Evolutionary conservation across 176 grass and related monocot species (phyloP), one percentile per base, ranked within the genome.

Genomic region (Guadua angustifolia): DNA sequence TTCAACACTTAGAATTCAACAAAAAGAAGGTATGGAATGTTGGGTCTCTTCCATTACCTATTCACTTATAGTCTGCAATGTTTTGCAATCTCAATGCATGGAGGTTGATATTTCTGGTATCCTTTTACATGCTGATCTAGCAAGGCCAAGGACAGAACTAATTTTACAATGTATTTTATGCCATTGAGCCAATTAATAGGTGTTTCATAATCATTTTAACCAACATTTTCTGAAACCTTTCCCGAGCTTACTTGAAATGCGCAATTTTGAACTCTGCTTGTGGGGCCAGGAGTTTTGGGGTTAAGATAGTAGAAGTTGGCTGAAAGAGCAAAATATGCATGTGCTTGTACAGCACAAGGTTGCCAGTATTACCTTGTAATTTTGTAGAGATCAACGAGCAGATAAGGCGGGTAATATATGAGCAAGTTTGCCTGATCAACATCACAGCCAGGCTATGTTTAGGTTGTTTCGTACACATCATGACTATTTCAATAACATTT

Each of bases 1-100:
- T 94, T 75, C 93, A 92, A 35, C 83, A 69, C 9, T 88, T 99
- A 62, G 89, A 95, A 32, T 99, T 99, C 79, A 99, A 96, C 79
- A 99, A 99, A 86, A 99, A 99, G 79, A 96, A 99, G 80, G 97
- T 92, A 86, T 79, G 19, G 43, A 61, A 13, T 46, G 11, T 46
- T 46, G 11, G 45, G 5, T 50, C 13, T 16, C 47, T 50, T 50
- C 14, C 47, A 5, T 18, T 53, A 53, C 51, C 17, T 18, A 53
- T 53, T 53, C 17, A 17, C 51, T 9, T 52, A 65, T 39, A 59
- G 39, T 46, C 4, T 17, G 53, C 51, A 53, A 19, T 53, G 51
- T 17, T 53, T 53, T 53, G 51, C 51, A 53, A 19, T 19, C 17
- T 19, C 15, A 53, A 19, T 18, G 51, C 17, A 53, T 19, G 16